Evolutionary conservation across 2,329 filamentous ascomycete species (phyloP), one percentile per base, ranked within the genome.

Genomic region (Trichophyton simii): DNA sequence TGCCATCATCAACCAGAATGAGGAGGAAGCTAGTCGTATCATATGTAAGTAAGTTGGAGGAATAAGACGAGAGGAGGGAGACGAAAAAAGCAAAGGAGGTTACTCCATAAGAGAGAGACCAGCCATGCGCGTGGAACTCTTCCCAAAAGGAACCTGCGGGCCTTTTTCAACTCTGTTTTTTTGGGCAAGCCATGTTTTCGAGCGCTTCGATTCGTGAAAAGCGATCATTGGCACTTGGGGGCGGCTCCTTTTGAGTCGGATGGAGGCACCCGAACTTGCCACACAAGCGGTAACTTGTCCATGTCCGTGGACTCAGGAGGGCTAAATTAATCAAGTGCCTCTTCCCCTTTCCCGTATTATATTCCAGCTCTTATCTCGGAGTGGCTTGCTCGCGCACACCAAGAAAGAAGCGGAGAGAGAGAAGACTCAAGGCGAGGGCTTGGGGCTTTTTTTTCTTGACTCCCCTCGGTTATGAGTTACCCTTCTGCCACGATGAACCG

Each of bases 71-170:
- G 9, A 25, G n/a, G 20, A 48, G 28, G 22, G 13, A 22, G 13
- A 34, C 1, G 28, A 54, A 34, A 31, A 52, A 52, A 52, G 22
- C 20, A 22, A 52, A 52, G 13, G 28, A 9, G 28, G 28, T 7
- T 31, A 31, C 28, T 31, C 18, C 38, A 2, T 31, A 31, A 2
- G 22, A 22, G 5, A 36, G 55, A 44, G 34, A 44, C 55, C 22
- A 58, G 41, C 55, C 55, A 58, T 58, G 55, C 41, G 55, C 55
- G 55, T 58, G 55, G 55, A 58, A 58, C 55, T 38, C 34, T 58
- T 55, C 28, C 52, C 52, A 55, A 55, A 55, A 55, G 52, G 52
- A 55, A 55, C 52, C 52, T 36, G 52, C 52, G 52, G 52, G 52
- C 52, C 28, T 18, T 52, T 52, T 54, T 15, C 52, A 55, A 55